Base-by-base conservation (phyloP, 306 rosid genomes). In the Biancaea sappan region DNA sequence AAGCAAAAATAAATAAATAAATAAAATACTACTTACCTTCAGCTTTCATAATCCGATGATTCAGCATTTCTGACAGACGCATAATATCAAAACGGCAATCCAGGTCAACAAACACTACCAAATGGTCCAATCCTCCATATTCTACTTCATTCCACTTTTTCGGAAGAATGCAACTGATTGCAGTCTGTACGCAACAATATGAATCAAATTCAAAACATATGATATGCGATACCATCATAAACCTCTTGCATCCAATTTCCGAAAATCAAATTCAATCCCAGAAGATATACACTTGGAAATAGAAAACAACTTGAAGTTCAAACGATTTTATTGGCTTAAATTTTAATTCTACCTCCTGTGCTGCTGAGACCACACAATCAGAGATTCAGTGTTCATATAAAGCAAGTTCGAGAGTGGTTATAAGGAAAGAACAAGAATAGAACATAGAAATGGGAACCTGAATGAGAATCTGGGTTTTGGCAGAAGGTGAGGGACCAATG, bases 401-500 rank as follows among this genome's bases (percentile, higher is more conserved):
- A 38, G 43, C 43, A 38, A 38, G 28, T 52, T 3, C 3, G 22
- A n/a, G 21, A 21, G 26, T 22, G 32, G 22, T 15, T 21, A 38
- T 3, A 19, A 62, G 21, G 25, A 40, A 16, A 15, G n/a, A 28
- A 19, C 6, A 28, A 43, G 66, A 52, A 46, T 35, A 34, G 3
- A 2, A 52, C 44, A 9, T 1, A 1, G 1, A 57, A 44, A 51
- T 2, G 4, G 25, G 37, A 22, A 87, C 89, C 86, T 91, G 89
- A 51, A 87, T 91, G 54, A 93, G 79, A 56, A 91, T 83, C 10
- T 83, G 96, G 22, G 98, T 91, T 77, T 89, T 93, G 72, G 92
- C 89, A n/a, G 97, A 93, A 62, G 93, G 81, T 14, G 97, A 86
- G 51, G 98, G 93, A 1, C 98, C 98, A 65, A 84, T 81, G 48